A percentile compares a stretch with the other conserved stretches of the same genome.
Conservation (phyloP, 2,329 filamentous ascomycete genomes). For the Nannizziopsis barbatae region DNA sequence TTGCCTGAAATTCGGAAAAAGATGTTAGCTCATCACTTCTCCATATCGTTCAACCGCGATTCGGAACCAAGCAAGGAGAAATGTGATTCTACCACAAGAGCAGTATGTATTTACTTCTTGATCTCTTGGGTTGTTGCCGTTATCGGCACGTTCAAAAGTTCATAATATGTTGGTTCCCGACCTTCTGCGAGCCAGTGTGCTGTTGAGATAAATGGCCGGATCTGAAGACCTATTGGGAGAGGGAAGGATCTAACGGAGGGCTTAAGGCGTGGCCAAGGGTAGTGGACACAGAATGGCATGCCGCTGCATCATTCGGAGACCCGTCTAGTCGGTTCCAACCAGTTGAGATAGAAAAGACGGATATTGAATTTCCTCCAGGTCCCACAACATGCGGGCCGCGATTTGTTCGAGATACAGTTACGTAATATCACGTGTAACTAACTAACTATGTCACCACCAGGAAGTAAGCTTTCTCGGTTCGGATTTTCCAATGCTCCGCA, state of each 20-base stretch:
- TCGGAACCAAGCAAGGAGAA: no score
- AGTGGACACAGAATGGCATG: constrained; percentile 45
- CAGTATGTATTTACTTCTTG: constrained; percentile 53
- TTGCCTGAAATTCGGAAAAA: constrained; percentile 30
- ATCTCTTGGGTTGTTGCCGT: constrained; percentile 65
- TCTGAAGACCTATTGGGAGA: constrained; percentile 13
- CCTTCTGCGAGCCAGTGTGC: constrained; percentile 19
- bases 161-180: constrained; percentile 59
- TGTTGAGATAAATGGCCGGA: constrained; percentile 38
- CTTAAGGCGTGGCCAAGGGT: constrained; percentile 14
- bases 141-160: constrained; percentile 60
- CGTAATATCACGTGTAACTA: background rate
- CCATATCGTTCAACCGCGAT: no score
- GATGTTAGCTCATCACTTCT: background rate
- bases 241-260: constrained; percentile 7
- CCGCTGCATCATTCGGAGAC: constrained; percentile 40
- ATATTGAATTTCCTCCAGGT: background rate
- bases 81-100: background rate
- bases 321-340: constrained; percentile 12
- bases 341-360: background rate
- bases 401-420: background rate
- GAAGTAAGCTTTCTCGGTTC: no score
- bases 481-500: no score
- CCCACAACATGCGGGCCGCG: no score
- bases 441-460: no score